phyloP scores from a whole-genome alignment of 2,329 filamentous ascomycete species.

The Furcasterigmium furcatum region DNA sequence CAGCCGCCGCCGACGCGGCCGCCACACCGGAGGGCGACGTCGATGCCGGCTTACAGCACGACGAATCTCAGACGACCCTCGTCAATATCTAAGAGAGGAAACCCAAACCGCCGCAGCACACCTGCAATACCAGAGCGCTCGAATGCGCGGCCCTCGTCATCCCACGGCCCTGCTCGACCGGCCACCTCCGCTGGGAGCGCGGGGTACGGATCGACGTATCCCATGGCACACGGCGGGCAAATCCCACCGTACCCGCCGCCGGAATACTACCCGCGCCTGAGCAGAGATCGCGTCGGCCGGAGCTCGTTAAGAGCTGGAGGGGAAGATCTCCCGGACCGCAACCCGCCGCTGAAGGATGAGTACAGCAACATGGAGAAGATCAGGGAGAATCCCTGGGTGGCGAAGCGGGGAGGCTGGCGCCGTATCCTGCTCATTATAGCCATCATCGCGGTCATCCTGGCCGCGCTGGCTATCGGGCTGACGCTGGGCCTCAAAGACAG shows the following conservation, averaged over 20 bases:
- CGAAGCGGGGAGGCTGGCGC: constrained; percentile 26
- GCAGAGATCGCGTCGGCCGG: constrained; percentile 6
- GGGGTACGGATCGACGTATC: too few relatives aligned
- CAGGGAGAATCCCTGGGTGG: constrained; percentile 13
- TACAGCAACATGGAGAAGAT: constrained; percentile 2
- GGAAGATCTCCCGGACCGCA: background rate
- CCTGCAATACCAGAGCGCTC: background rate
- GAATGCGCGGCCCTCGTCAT: too few relatives aligned
- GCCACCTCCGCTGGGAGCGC: too few relatives aligned
- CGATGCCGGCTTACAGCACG: background rate
- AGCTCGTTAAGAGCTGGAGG: background rate
- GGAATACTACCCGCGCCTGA: constrained; percentile 7
- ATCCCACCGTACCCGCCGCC: constrained; percentile 10
- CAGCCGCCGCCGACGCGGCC: background rate
- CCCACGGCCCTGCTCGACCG: too few relatives aligned
- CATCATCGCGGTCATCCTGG: constrained; percentile 24
- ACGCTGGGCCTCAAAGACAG: constrained; percentile 31
- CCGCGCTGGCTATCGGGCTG: constrained; percentile 36
- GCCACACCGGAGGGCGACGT: background rate
- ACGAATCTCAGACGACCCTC: too few relatives aligned
- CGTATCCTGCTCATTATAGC: constrained; percentile 23
- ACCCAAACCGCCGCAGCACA: background rate
- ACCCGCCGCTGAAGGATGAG: constrained; percentile 1
- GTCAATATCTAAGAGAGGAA: too few relatives aligned
- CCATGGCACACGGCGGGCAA: background rate